phyloP scores from a whole-genome alignment of 2,329 filamentous ascomycete species.

The Alternaria postmessia region DNA sequence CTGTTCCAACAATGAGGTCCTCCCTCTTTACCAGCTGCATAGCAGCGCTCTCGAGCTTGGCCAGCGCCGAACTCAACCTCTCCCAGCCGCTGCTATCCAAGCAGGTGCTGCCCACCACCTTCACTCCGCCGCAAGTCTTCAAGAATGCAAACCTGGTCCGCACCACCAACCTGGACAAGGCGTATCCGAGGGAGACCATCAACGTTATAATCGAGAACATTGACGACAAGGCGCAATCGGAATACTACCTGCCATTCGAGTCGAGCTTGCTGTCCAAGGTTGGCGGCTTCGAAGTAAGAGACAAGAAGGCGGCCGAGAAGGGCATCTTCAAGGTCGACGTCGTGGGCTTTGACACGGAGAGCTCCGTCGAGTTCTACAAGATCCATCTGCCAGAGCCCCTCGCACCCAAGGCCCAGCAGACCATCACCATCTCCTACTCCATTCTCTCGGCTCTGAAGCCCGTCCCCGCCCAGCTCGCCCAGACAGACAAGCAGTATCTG shows the following conservation, averaged over 20 bases:
- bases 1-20: slow-evolving; percentile 52
- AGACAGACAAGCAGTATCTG: slow-evolving; percentile 87
- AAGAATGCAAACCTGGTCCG: slow-evolving; percentile 93
- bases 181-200: slow-evolving; percentile 86
- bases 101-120: slow-evolving; percentile 61
- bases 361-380: slow-evolving; percentile 75
- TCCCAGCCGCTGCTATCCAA: slow-evolving; percentile 64
- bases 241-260: slow-evolving; percentile 92
- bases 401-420: slow-evolving; percentile 78
- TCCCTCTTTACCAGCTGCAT: slow-evolving; percentile 52
- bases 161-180: slow-evolving; percentile 91
- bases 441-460: slow-evolving; percentile 80
- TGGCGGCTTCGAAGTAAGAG: slow-evolving; percentile 88
- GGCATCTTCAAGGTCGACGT: slow-evolving; percentile 74
- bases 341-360: slow-evolving; percentile 65
- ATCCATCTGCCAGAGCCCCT: slow-evolving; percentile 81
- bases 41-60: slow-evolving; percentile 68
- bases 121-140: slow-evolving; percentile 89
- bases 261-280: slow-evolving; percentile 76
- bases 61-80: slow-evolving; percentile 65
- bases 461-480: slow-evolving; percentile 81
- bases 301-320: slow-evolving; percentile 80
- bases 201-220: slow-evolving; percentile 95
- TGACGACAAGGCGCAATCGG: slow-evolving; percentile 77
- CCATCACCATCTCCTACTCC: slow-evolving; percentile 85